Base-by-base conservation (phyloP, 306 rosid species). In the Clitoria ternatea region DNA sequence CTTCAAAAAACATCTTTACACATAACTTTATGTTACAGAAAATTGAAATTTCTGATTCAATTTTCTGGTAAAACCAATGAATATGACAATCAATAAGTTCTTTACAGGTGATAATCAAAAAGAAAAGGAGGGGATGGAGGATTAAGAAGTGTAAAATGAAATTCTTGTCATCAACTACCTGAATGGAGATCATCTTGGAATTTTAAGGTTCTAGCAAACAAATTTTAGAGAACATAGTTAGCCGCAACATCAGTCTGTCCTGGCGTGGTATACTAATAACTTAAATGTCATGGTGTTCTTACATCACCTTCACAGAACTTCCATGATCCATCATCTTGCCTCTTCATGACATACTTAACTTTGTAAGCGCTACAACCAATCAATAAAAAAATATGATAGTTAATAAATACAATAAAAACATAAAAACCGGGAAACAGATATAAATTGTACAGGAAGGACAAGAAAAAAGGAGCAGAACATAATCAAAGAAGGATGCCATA, bases 301-400 rank as follows among this genome's bases (percentile, higher is more conserved):
- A 92, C 72, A 48, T 90, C 82, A 47, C 86, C 87, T 85, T 87
- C 90, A 78, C 90, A 89, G 82, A 95, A 95, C 82, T 86, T 91
- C 99, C 99, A 95, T n/a, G 96, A 80, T 52, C 97, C 97, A 82
- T 89, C 96, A 33, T 83, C 87, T 77, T 85, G 96, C 79, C 81
- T 86, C 85, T 77, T 89, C 43, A 91, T 80, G 71, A 85, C 73
- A 83, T 95, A 95, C 70, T 82, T 87, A 75, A 86, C 95, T 79
- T 77, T 88, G 79, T 95, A 95, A 4, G 94, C 77, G 87, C 97
- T 95, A 92, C 78, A 74, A 70, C 70, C 68, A 81, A 76, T 48
- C 70, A 77, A 59, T 24, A 36, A 61, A 73, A 50, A 32, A 70
- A 61, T 1, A 4, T 9, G 17, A 53, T 5, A n/a, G 72, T 75